Evolutionary conservation across 2,329 filamentous ascomycete genomes (phyloP).

Genomic region (Ophiostoma australiae): DNA sequence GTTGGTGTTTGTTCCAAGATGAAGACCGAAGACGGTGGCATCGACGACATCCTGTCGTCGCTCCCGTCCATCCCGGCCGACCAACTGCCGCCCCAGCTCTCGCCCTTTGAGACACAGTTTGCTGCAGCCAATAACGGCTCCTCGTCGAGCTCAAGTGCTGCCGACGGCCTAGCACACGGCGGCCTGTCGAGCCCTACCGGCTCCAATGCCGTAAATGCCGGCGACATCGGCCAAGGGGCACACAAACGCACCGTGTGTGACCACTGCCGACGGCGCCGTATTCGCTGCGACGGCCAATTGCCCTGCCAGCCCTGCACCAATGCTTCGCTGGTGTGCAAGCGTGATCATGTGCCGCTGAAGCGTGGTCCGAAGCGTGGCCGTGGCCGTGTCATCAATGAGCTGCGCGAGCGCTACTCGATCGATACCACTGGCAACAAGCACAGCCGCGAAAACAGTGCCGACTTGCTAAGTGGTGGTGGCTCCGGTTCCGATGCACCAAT

Average conservation of each 20-base stretch:
- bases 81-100: conserved; percentile 11
- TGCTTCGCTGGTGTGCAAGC: conserved; percentile 57
- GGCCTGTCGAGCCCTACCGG: conserved; percentile 1
- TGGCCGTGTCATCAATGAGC: conserved; percentile 58
- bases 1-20: conserved; percentile 24
- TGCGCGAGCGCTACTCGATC: conserved; percentile 43
- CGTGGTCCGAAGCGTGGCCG: conserved; percentile 59
- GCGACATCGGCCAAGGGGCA: conserved; percentile 1
- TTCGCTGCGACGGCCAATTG: conserved; percentile 43
- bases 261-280: conserved; percentile 43
- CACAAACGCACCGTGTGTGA: conserved; percentile 42
- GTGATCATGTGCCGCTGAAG: conserved; percentile 60
- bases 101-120: conserved; percentile 3
- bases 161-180: neutral
- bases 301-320: conserved; percentile 59
- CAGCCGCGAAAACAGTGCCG: conserved; percentile 40
- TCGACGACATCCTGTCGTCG: conserved; percentile 25
- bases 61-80: conserved; percentile 20
- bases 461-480: conserved; percentile 19
- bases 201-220: neutral
- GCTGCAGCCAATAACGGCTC: neutral
- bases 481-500: conserved; percentile 18
- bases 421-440: conserved; percentile 36
- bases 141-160: neutral
- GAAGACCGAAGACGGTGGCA: conserved; percentile 29